Evolutionary conservation across 2,329 filamentous ascomycete species (phyloP).

Genomic region (Chaetomium globosum): DNA sequence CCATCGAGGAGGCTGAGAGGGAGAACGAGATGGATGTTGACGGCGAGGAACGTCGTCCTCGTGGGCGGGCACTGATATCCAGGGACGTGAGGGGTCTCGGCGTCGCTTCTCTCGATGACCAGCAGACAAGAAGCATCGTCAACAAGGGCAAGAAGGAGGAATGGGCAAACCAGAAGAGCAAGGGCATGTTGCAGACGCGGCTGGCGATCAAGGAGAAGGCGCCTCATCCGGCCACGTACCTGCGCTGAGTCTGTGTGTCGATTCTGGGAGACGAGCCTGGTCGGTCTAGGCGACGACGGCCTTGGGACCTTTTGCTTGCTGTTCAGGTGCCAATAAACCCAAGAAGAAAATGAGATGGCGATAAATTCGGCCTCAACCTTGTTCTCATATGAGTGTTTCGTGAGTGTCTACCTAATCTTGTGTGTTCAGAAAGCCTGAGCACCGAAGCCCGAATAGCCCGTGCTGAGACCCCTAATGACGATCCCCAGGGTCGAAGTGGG

Average conservation of each 20-base stretch:
- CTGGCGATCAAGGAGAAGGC: constrained; percentile 37
- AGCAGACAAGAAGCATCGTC: constrained; percentile 29
- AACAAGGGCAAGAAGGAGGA: constrained; percentile 35
- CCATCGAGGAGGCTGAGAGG: constrained; percentile 35
- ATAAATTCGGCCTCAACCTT: not conserved
- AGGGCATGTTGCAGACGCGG: constrained; percentile 27
- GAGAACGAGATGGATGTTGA: constrained; percentile 37
- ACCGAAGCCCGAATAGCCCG: not conserved
- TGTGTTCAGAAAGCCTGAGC: not conserved
- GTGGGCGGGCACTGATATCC: constrained; percentile 32
- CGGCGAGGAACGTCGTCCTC: constrained; percentile 23
- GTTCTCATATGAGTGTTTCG: too few species aligned
- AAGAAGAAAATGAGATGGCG: not conserved
- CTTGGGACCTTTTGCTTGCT: not conserved
- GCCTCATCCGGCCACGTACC: constrained; percentile 35
- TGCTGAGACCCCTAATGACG: constrained; percentile 10
- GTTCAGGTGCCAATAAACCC: not conserved
- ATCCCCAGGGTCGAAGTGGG: constrained; percentile 15
- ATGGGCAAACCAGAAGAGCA: constrained; percentile 29
- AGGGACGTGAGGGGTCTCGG: constrained; percentile 32
- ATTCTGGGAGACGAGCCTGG: not conserved
- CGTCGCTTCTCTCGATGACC: constrained; percentile 26
- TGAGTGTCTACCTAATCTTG: not conserved
- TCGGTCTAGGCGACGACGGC: not conserved
- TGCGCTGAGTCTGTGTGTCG: constrained; percentile 25